Evolutionary conservation across 164 flowering plant genomes (phyloP).

Genomic region (Tetracentron sinense): DNA sequence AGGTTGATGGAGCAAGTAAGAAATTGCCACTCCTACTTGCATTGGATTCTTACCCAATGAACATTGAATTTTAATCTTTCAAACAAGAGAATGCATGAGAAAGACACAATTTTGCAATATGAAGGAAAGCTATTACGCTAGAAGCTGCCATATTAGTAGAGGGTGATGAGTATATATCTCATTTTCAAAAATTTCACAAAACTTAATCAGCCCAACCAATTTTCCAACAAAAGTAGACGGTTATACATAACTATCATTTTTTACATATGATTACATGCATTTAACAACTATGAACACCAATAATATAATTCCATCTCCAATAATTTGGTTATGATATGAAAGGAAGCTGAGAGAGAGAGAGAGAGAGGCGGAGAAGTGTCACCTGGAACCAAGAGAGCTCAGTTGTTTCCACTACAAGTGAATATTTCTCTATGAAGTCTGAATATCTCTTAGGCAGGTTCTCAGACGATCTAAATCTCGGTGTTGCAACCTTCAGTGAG

Average conservation of each 20-base stretch:
- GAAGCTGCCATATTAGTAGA: no score
- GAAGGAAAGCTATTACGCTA: no score
- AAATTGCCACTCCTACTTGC: no score
- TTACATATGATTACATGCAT: slow-evolving; percentile 41
- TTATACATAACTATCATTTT: slow-evolving; percentile 20
- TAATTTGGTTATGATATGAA: slow-evolving; percentile 1
- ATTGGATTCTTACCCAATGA: no score
- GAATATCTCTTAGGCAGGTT: slow-evolving; percentile 47
- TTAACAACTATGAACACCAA: slow-evolving; percentile 31
- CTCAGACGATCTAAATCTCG: slow-evolving; percentile 44
- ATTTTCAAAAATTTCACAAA: slow-evolving; percentile 9
- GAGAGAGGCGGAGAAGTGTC: slow-evolving; percentile 4
- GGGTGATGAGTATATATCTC: no score
- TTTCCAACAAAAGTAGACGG: slow-evolving; percentile 7
- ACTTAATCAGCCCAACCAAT: slow-evolving; percentile 17
- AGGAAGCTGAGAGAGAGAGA: no score
- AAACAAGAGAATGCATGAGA: no score
- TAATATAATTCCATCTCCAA: slow-evolving; percentile 12
- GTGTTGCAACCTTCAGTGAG: slow-evolving; percentile 59
- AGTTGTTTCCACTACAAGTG: slow-evolving; percentile 78
- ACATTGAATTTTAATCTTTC: no score
- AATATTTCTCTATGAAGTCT: slow-evolving; percentile 64
- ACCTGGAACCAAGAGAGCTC: slow-evolving; percentile 89
- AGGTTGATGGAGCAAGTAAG: no score
- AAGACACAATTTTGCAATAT: no score